These are phyloP conservation scores for Phytophthora ohioensis DNA, from an alignment of 352 stramenopile genomes.

Conservation along the genomic window DNA sequence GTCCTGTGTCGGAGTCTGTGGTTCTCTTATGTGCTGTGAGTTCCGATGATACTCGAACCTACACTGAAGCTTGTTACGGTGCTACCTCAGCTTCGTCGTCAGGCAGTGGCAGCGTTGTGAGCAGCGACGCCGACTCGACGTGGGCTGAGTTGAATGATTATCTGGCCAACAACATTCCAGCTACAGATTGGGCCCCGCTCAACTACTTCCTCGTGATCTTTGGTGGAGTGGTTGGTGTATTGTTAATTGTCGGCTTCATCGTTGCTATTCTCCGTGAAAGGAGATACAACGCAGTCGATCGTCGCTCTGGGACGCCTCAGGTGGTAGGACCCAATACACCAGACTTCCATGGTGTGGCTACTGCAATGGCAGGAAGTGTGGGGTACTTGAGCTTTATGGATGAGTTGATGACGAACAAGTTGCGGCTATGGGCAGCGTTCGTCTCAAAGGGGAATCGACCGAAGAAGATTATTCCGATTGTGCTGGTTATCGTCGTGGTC, in stretches of 20 bases:
- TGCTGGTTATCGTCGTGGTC: slow-evolving; percentile 46
- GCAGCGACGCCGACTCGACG: slow-evolving; percentile 28
- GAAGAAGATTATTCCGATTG: slow-evolving; percentile 48
- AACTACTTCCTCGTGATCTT: slow-evolving; percentile 68
- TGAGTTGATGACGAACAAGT: slow-evolving; percentile 47
- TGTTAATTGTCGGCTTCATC: slow-evolving; percentile 51
- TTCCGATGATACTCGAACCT: slow-evolving; percentile 43
- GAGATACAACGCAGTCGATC: slow-evolving; percentile 23
- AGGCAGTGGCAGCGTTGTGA: slow-evolving; percentile 18
- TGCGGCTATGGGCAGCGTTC: slow-evolving; percentile 54
- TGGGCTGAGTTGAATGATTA: slow-evolving; percentile 52
- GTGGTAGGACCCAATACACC: slow-evolving; percentile 34
- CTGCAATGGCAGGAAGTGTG: slow-evolving; percentile 22
- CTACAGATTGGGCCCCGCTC: slow-evolving; percentile 47
- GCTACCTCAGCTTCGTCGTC: slow-evolving; percentile 25
- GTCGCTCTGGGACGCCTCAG: slow-evolving; percentile 25
- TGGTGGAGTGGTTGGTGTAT: slow-evolving; percentile 38
- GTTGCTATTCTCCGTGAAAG: slow-evolving; percentile 43
- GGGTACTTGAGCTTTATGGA: slow-evolving; percentile 49
- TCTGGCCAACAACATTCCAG: slow-evolving; percentile 45
- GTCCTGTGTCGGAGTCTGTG: slow-evolving; percentile 61
- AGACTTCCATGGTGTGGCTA: slow-evolving; percentile 30
- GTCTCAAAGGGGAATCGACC: slow-evolving; percentile 49
- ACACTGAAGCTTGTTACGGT: slow-evolving; percentile 49
- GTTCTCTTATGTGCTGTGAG: slow-evolving; percentile 56